Percentiles rank a stretch among this genome's conserved stretches.
These are phyloP conservation scores for Lentinula guzmanii DNA, from an alignment of 768 basidiomycete genomes.

Conservation along the genomic window DNA sequence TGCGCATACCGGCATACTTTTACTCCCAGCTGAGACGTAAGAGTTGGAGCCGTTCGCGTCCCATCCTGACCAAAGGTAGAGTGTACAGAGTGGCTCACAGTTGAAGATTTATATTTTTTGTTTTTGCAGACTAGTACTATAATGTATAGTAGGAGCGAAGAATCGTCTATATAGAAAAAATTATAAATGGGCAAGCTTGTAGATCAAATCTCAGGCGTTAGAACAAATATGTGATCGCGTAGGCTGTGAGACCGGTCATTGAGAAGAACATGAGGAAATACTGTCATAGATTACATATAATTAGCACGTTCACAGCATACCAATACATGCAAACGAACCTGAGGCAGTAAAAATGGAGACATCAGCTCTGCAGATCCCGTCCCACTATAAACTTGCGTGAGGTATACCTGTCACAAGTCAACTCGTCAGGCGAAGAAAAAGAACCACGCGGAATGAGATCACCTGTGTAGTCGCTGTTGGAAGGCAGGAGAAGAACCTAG, in stretches of 20 bases:
- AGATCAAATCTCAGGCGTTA: conserved; percentile 12
- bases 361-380: conserved; percentile 60
- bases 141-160: too few relatives aligned
- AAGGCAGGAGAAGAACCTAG: conserved; percentile 53
- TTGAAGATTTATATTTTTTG: too few relatives aligned
- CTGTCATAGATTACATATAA: conserved; percentile 14
- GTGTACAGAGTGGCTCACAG: too few relatives aligned
- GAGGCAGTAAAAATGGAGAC: conserved; percentile 58
- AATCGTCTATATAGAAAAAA: too few relatives aligned
- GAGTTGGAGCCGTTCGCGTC: too few relatives aligned
- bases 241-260: conserved; percentile 45
- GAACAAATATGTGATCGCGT: conserved; percentile 36
- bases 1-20: too few relatives aligned
- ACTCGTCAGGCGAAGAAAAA: background rate
- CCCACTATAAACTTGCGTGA: conserved; percentile 63
- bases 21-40: too few relatives aligned
- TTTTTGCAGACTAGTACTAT: too few relatives aligned
- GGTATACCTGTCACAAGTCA: conserved; percentile 36
- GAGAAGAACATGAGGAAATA: conserved; percentile 46
- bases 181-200: too few relatives aligned
- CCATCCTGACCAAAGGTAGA: too few relatives aligned
- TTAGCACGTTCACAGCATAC: conserved; percentile 24
- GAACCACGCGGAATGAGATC: background rate
- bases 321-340: conserved; percentile 21
- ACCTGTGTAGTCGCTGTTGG: conserved; percentile 60